Base-by-base conservation (phyloP, 139 green algal species). In the Edaphochlamys debaryana region DNA sequence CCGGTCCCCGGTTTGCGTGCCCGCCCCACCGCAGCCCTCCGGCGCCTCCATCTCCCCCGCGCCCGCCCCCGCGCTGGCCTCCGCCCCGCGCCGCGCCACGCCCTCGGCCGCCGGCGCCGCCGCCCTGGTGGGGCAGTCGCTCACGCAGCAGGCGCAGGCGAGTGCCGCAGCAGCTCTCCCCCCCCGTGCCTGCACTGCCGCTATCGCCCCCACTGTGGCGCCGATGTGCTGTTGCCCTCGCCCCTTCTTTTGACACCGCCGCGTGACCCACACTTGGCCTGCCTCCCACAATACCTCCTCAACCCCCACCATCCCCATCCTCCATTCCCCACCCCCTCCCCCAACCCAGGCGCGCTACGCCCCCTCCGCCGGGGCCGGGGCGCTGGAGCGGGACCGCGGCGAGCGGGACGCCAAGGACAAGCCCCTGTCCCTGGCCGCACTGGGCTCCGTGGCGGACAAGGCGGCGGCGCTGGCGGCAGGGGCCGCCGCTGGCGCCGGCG, bases 381-480 rank as follows among this genome's bases (percentile, higher is more conserved):
- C 7, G 4, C 11, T 62, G 30, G 75, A 81, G 38, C 40, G 75
- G 6, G 75, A 81, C 32, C 75, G 75, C 0, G 40, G 60, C 41
- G 75, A 81, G 60, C 75, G 75, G 0, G 75, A 81, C 22, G 75
- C 60, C 29, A 81, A 81, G 75, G 75, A 81, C 40, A 81, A 81
- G 58, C 9, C 75, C 25, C 37, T 69, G 27, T 25, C 20, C 0
- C 3, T 34, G 52, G 27, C 19, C 36, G 17, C 45, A 34, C n/a
- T n/a, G n/a, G n/a, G n/a, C n/a, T 45, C 4, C 7, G 19, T 34
- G 29, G 52, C 50, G 29, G 73, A 80, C 15, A 80, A 80, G 73
- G 34, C 58, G 60, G 60, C 60, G n/a, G 60, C 60, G 73, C 37
- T 40, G 56, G 45, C 38, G 13, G 30, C 45, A n/a, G 50, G 45